Evolutionary conservation across 768 basidiomycete species (phyloP).

Genomic region (Kwoniella bestiolae): DNA sequence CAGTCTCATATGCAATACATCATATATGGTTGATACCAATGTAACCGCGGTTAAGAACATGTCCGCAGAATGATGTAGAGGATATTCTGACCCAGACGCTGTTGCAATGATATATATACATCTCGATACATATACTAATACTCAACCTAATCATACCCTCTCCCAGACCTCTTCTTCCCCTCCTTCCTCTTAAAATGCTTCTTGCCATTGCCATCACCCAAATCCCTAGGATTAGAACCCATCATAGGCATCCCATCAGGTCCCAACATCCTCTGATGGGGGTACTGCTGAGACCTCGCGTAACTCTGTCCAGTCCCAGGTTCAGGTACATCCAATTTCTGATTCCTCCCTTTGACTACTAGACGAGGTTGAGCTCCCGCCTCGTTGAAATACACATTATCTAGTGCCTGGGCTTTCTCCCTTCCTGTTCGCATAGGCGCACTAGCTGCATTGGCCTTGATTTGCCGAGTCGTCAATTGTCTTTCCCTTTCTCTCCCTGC

Average conservation of each 20-base stretch:
- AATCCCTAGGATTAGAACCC: slow-evolving; percentile 57
- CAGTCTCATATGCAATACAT: not conserved
- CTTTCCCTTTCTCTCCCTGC: slow-evolving; percentile 48
- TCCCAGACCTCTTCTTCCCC: slow-evolving; percentile 87
- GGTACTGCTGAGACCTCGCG: slow-evolving; percentile 69
- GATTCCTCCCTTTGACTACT: slow-evolving; percentile 64
- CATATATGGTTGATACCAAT: too few species aligned
- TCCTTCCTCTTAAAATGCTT: slow-evolving; percentile 85
- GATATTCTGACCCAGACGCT: too few species aligned
- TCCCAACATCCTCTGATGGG: slow-evolving; percentile 80
- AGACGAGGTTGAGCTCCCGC: slow-evolving; percentile 66
- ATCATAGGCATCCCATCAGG: slow-evolving; percentile 74
- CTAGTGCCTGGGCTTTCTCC: slow-evolving; percentile 66
- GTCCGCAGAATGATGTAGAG: too few species aligned
- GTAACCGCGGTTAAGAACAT: too few species aligned
- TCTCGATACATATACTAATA: not conserved
- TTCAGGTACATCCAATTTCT: slow-evolving; percentile 58
- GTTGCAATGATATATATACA: slow-evolving; percentile 4
- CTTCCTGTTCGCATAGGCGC: slow-evolving; percentile 51
- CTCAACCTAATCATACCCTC: slow-evolving; percentile 72
- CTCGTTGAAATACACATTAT: slow-evolving; percentile 79
- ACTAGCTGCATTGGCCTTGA: slow-evolving; percentile 49
- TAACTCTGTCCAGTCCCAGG: slow-evolving; percentile 64
- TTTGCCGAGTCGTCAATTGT: slow-evolving; percentile 59
- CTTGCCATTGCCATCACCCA: slow-evolving; percentile 81